A percentile compares a stretch with the other conserved stretches of the same genome.
phyloP scores from a whole-genome alignment of 1,284 basidiomycete species.

The Cutaneotrichosporon sp. region DNA sequence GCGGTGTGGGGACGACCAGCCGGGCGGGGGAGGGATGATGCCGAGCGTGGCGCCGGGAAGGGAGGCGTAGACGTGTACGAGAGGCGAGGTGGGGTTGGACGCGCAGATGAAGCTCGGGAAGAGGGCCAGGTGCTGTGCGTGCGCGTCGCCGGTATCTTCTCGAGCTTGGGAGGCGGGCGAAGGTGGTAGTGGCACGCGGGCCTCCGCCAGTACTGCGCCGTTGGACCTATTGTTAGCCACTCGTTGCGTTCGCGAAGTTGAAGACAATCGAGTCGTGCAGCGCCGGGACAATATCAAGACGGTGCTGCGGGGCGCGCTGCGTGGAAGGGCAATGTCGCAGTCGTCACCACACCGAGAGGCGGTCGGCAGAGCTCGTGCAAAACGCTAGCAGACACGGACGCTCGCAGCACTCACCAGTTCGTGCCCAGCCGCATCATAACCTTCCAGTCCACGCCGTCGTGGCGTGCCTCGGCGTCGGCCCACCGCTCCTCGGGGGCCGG shows the following conservation, averaged over 20 bases:
- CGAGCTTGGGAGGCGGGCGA: conserved; percentile 26
- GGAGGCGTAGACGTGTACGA: conserved; percentile 46
- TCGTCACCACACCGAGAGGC: too few species aligned
- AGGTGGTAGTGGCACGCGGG: conserved; percentile 39
- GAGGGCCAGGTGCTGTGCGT: conserved; percentile 34
- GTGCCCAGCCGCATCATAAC: conserved; percentile 48
- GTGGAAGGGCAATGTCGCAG: too few species aligned
- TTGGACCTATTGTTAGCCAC: too few species aligned
- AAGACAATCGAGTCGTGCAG: too few species aligned
- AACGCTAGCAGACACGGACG: too few species aligned
- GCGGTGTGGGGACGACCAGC: conserved; percentile 49
- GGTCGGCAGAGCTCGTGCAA: too few species aligned
- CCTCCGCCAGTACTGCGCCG: conserved; percentile 46
- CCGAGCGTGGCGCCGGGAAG: conserved; percentile 31
- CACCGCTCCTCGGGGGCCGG: conserved; percentile 29
- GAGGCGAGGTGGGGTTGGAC: conserved; percentile 43
- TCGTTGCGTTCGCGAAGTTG: too few species aligned
- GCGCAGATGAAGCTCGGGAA: conserved; percentile 52
- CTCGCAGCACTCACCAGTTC: conserved; percentile 43
- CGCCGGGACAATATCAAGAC: too few species aligned
- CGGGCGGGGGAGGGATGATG: conserved; percentile 52
- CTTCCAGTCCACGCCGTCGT: conserved; percentile 54
- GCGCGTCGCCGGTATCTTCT: neutral
- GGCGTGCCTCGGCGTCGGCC: conserved; percentile 23
- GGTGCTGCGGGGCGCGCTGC: too few species aligned